Evolutionary conservation across 176 grass and related monocot species (phyloP), one percentile per base, ranked within the genome.

Genomic region (Zizania latifolia): DNA sequence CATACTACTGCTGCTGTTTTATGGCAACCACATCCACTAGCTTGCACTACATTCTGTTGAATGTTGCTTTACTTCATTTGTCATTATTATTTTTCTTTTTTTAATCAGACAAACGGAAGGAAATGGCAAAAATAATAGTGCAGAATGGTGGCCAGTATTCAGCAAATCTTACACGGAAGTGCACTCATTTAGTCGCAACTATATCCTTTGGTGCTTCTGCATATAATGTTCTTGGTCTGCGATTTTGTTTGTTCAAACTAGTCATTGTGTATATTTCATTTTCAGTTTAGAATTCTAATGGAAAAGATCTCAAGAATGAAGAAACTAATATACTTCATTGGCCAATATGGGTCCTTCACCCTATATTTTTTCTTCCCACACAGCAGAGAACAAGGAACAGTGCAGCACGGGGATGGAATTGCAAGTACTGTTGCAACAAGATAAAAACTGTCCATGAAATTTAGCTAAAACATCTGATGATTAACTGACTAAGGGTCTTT

Each of bases 101-200:
- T 60, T 83, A 62, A 75, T 79, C 84, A 97, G 94, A 86, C 78
- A 77, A 87, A 76, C 88, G 91, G 71, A 92, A 89, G 77, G 65
- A 83, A 55, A 70, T 97, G 51, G 66, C 68, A 40, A 78, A 89
- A 71, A 57, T 93, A 70, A 86, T 97, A 85, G 59, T 85, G 72
- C 85, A 92, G 81, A 97, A 97, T 92, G 94, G 94, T 86, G 94
- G 94, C 33, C 78, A 79, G 56, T 97, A 93, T 86, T 97, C 94
- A 75, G 70, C 86, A 65, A 78, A 82, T 87, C 89, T 97, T 78
- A 93, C 94, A 63, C 85, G 69, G 64, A 91, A 91, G 65, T 97
- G 91, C 78, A 97, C 83, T 45, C 94, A 97, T 92, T 82, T 97
- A 80, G 72, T 97, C 81, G 88, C 94, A 87, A 87, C 93, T 85